Conservation (phyloP, 1,284 basidiomycete species). For the Irpex lacteus region DNA sequence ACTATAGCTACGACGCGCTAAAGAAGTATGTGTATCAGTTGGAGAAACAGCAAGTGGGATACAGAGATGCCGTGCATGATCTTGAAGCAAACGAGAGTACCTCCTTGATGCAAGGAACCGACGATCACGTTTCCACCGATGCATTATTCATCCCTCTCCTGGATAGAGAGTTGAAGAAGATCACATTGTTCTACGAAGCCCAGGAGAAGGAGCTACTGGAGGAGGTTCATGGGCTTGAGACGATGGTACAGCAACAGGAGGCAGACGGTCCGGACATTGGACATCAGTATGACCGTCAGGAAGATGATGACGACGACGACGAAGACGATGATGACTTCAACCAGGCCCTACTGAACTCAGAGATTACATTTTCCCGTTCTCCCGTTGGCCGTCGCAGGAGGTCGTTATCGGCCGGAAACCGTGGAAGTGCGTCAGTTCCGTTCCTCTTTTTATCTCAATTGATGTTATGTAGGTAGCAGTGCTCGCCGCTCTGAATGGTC, state of each 20-base stretch:
- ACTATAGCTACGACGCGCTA: conserved; percentile 72
- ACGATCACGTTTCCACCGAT: conserved; percentile 43
- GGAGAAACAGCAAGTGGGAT: conserved; percentile 64
- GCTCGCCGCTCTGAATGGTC: conserved; percentile 21
- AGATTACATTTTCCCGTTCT: conserved; percentile 19
- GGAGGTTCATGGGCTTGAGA: conserved; percentile 63
- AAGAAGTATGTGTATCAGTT: conserved; percentile 87
- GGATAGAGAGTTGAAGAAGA: conserved; percentile 84
- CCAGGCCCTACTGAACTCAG: conserved; percentile 22
- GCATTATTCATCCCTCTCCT: conserved; percentile 71
- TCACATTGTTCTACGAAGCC: conserved; percentile 75
- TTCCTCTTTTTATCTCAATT: background rate
- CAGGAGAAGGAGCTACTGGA: conserved; percentile 74
- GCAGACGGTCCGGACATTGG: conserved; percentile 54
- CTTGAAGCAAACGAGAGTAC: conserved; percentile 63
- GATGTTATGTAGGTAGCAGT: background rate
- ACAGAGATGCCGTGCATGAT: conserved; percentile 47
- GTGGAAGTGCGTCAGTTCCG: conserved; percentile 31
- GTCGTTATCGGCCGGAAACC: conserved; percentile 5
- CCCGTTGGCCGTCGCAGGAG: conserved; percentile 24
- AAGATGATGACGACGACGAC: conserved; percentile 61
- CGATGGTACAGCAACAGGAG: conserved; percentile 66
- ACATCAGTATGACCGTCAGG: conserved; percentile 43
- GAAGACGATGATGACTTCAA: conserved; percentile 45
- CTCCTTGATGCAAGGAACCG: conserved; percentile 44